Evolutionary conservation across 257 asterid genomes (phyloP).

Genomic region (Ajuga chamaepitys): DNA sequence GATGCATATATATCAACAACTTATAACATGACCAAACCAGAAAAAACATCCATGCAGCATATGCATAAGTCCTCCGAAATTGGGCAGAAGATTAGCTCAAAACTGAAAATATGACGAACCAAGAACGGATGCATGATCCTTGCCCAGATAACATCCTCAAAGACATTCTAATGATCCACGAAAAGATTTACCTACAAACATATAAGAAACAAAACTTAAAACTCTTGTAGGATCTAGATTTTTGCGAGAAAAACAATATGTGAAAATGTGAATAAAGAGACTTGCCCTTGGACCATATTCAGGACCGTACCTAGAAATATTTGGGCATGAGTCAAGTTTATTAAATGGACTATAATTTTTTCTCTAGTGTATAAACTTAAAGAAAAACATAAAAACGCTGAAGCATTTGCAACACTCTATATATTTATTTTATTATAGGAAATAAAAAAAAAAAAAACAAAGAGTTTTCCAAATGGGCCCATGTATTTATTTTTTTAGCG

Average conservation of each 20-base stretch:
- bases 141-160: conserved; percentile 77
- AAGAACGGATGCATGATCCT: conserved; percentile 67
- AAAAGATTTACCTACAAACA: conserved; percentile 70
- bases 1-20: not conserved
- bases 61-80: not conserved
- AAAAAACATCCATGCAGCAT: not conserved
- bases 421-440: too few species aligned
- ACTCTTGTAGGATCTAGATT: not conserved
- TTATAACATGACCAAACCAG: not conserved
- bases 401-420: too few species aligned
- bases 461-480: too few species aligned
- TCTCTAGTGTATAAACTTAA: too few species aligned
- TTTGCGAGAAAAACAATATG: not conserved
- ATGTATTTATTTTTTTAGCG: too few species aligned
- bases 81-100: conserved; percentile 16
- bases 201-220: not conserved
- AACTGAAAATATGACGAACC: conserved; percentile 54
- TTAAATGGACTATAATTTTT: too few species aligned
- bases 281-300: conserved; percentile 82
- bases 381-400: too few species aligned
- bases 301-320: too few species aligned
- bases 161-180: conserved; percentile 95
- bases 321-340: too few species aligned
- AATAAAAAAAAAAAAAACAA: too few species aligned
- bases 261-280: not conserved